A percentile compares a stretch with the other conserved stretches of the same genome.
Conservation (phyloP, 2,329 filamentous ascomycete genomes). For the Apiospora arundinis region DNA sequence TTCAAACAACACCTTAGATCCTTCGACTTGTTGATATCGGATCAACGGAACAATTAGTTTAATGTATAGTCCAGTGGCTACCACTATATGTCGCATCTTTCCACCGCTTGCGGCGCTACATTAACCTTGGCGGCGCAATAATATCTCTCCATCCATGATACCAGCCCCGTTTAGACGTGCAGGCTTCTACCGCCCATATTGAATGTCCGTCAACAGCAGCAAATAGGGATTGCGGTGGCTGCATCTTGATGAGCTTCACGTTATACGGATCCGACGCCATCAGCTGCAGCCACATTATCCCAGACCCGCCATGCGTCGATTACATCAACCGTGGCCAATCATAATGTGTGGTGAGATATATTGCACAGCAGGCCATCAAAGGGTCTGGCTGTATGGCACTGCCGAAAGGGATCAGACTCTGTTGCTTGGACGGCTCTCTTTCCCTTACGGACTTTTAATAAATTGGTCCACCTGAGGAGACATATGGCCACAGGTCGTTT, state of each 20-base stretch:
- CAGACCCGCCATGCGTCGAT: not conserved
- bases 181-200: constrained; percentile 6
- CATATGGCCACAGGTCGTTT: not conserved
- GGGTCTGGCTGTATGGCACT: not conserved
- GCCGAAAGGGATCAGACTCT: not conserved
- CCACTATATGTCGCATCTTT: not conserved
- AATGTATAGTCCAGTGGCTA: not conserved
- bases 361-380: not conserved
- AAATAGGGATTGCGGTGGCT: not conserved
- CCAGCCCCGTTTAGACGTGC: not conserved
- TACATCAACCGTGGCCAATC: constrained; percentile 15
- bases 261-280: not conserved
- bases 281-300: not conserved
- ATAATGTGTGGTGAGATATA: not conserved
- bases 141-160: not conserved
- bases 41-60: not conserved
- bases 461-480: not conserved
- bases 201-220: not conserved
- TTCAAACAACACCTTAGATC: not conserved
- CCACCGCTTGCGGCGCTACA: not conserved
- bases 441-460: not conserved
- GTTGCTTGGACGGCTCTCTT: not conserved
- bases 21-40: not conserved
- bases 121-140: not conserved
- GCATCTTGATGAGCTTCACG: not conserved